Conservation (phyloP, 805 yeast genomes). For the Starmera quercuum region DNA sequence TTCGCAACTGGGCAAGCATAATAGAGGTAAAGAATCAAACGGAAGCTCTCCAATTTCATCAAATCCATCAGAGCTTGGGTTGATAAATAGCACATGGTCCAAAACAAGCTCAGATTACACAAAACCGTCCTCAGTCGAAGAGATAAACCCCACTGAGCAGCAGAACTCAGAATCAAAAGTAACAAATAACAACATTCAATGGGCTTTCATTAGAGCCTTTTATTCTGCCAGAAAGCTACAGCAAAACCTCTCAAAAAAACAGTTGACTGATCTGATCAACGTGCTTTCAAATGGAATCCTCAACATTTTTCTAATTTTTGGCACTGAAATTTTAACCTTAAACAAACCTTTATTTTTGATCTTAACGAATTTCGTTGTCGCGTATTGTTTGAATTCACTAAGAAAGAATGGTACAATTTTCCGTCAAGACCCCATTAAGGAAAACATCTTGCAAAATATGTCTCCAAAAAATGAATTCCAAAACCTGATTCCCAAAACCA, state of each 20-base stretch:
- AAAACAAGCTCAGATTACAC: too few species aligned
- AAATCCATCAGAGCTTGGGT: too few species aligned
- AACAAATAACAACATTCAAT: background rate
- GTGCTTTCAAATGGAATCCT: background rate
- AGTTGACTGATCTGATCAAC: background rate
- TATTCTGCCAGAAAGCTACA: too few species aligned
- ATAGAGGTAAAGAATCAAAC: too few species aligned
- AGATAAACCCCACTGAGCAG: background rate
- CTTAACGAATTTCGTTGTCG: background rate
- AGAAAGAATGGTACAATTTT: background rate
- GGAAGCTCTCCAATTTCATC: too few species aligned
- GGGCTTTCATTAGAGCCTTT: background rate
- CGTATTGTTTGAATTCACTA: background rate
- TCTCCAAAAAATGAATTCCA: background rate
- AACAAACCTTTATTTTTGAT: background rate
- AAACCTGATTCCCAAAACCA: background rate
- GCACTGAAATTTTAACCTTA: background rate
- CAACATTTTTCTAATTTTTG: background rate
- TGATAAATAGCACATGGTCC: too few species aligned
- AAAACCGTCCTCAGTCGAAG: too few species aligned
- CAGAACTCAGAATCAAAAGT: background rate
- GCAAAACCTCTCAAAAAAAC: background rate
- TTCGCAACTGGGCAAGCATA: too few species aligned
- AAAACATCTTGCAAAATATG: background rate
- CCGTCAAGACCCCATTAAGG: background rate